Evolutionary conservation across 2,329 filamentous ascomycete species (phyloP).

Genomic region (Byssothecium circinans): DNA sequence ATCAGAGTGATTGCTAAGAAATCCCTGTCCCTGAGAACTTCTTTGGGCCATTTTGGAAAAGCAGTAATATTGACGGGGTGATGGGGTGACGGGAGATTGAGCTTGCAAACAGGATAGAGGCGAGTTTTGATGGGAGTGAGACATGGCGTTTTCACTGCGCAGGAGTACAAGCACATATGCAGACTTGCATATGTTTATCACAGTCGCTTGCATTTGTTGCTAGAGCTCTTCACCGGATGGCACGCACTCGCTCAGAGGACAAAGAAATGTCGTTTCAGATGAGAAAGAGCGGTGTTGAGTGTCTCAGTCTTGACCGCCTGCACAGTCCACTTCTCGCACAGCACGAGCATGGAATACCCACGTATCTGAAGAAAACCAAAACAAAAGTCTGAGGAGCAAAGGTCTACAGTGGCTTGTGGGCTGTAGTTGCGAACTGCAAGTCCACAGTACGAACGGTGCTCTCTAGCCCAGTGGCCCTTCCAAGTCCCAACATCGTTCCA

Average conservation of each 20-base stretch:
- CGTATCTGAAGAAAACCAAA: constrained; percentile 13
- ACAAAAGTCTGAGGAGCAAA: constrained; percentile 16
- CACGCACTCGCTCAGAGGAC: constrained; percentile 8
- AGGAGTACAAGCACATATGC: constrained; percentile 9
- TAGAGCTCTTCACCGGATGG: constrained; percentile 23
- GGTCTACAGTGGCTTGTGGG: neutral
- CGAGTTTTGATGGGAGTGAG: constrained; percentile 1
- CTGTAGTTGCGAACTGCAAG: constrained; percentile 19
- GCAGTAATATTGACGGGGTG: neutral
- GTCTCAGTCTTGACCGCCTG: constrained; percentile 35
- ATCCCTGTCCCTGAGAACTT: neutral
- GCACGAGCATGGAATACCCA: no score
- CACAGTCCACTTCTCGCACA: neutral
- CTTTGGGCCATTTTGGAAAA: neutral
- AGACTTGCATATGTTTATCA: constrained; percentile 10
- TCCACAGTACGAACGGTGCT: constrained; percentile 10
- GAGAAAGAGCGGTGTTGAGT: constrained; percentile 25
- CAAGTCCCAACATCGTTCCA: constrained; percentile 18
- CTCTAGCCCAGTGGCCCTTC: neutral
- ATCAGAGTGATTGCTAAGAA: constrained; percentile 1
- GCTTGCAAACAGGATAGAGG: neutral
- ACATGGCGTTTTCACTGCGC: constrained; percentile 14
- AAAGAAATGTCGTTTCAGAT: constrained; percentile 19
- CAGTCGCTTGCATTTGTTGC: constrained; percentile 13
- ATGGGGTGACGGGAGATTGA: neutral